Evolutionary conservation across 176 grass and related monocot genomes (phyloP), one percentile per base, ranked within the genome.

Genomic region (Aechmea fasciata): DNA sequence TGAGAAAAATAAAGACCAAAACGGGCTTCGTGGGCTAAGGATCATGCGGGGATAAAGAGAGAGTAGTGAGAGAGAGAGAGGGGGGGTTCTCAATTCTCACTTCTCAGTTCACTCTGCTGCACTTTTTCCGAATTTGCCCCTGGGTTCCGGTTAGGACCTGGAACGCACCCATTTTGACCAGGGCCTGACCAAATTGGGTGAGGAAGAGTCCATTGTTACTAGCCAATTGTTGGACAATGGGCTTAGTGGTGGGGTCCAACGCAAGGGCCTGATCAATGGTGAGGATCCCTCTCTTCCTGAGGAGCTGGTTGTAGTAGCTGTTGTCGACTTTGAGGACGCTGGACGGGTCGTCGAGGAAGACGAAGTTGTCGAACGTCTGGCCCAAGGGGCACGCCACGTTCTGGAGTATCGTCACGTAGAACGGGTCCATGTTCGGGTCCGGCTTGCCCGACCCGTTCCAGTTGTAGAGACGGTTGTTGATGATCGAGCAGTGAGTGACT

Each of bases 401-500:
- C 10, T 15, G 67, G n/a, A 96, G 77, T 68, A 85, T 33, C 59
- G 54, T 71, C 14, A 69, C 47, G 12, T 80, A 85, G 10, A 15
- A 0, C 10, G 88, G 70, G 17, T 89, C 81, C 85, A 88, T 88
- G 71, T 53, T 29, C 12, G 92, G 92, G 68, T 96, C 92, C 2
- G 88, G 15, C 61, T 15, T 48, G 3, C 78, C 80, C 2, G 88
- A 78, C 11, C 83, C 78, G 11, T 82, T 91, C 85, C 67, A 91
- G 78, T 87, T 78, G 69, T 80, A 84, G 9, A 96, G 75, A 1
- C 92, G 83, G 41, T 84, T 52, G 2, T 70, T 19, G 69, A 96
- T 75, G 67, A 88, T 10, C 10, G 92, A 91, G 85, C 92, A 96
- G 63, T 86, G 92, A 3, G 87, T 91, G 63, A 96, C 71, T 48